Conservation (phyloP, 2,329 filamentous ascomycete genomes). For the Ceratocystis cubensis region DNA sequence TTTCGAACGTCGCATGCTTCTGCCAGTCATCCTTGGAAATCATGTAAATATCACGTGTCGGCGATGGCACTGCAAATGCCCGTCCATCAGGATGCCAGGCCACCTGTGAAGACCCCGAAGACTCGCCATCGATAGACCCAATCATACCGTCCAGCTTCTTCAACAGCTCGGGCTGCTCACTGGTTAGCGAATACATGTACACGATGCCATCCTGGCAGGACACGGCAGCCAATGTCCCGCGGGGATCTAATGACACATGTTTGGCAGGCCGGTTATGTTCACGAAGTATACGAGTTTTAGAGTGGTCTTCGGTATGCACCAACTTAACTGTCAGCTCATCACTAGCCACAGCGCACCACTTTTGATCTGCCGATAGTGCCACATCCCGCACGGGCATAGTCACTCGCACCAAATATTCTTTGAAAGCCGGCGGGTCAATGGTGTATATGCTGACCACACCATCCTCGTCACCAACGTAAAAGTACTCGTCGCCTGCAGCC, state of each 20-base stretch:
- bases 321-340: slow-evolving; percentile 88
- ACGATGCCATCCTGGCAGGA: slow-evolving; percentile 82
- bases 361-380: slow-evolving; percentile 63
- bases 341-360: slow-evolving; percentile 92
- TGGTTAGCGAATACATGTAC: slow-evolving; percentile 75
- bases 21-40: slow-evolving; percentile 86
- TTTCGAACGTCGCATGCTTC: slow-evolving; percentile 64
- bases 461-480: slow-evolving; percentile 83
- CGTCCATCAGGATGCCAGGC: slow-evolving; percentile 92
- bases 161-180: slow-evolving; percentile 67
- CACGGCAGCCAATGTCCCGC: slow-evolving; percentile 60
- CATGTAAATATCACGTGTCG: slow-evolving; percentile 70
- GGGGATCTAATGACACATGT: slow-evolving; percentile 77
- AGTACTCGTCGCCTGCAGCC: slow-evolving; percentile 64
- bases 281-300: slow-evolving; percentile 60
- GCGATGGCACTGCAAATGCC: slow-evolving; percentile 75
- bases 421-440: slow-evolving; percentile 55
- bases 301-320: slow-evolving; percentile 69
- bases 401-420: slow-evolving; percentile 69
- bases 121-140: slow-evolving; percentile 59
- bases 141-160: slow-evolving; percentile 80
- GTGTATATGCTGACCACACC: slow-evolving; percentile 92
- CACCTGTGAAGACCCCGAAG: slow-evolving; percentile 47
- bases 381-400: slow-evolving; percentile 81
- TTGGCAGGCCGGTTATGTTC: slow-evolving; percentile 83